These are phyloP conservation scores for Fraxinus xanthoxyloides DNA, from an alignment of 305 asterid species.

Conservation along the genomic window DNA sequence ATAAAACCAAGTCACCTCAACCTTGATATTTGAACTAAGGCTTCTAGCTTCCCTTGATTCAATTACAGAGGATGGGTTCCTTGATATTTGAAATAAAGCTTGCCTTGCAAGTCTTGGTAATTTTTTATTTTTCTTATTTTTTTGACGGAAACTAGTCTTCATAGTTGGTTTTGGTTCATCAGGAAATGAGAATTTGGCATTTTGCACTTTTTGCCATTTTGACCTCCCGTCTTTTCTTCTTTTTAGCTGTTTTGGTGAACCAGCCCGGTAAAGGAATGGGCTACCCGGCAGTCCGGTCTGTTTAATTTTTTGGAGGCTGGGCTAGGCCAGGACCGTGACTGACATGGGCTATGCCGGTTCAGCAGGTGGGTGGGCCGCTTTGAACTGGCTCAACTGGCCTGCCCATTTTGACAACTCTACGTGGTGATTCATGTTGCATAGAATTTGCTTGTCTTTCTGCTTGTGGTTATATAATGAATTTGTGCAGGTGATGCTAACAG, in stretches of 20 bases:
- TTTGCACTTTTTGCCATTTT: not conserved
- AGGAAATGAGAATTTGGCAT: not conserved
- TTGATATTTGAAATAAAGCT: not conserved
- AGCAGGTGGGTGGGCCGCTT: not conserved
- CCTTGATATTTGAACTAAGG: not conserved
- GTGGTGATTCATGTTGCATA: not conserved
- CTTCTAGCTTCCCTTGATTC: not conserved
- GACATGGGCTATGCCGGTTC: not conserved
- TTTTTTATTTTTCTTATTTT: not conserved
- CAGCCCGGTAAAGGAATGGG: not conserved
- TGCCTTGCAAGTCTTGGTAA: not conserved
- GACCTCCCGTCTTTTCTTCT: not conserved
- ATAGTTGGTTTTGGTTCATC: not conserved
- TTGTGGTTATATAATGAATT: not conserved
- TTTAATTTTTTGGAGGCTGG: not conserved
- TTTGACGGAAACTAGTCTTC: not conserved
- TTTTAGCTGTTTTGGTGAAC: not conserved
- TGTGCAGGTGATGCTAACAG: constrained; percentile 80
- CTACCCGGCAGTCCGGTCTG: not conserved
- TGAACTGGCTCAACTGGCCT: not conserved
- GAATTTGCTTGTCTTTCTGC: not conserved
- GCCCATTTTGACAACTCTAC: not conserved
- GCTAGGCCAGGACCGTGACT: not conserved
- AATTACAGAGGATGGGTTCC: not conserved
- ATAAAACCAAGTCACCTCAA: not conserved